Conservation (phyloP, 139 green algal species). For the Coccomyxa sp. region DNA sequence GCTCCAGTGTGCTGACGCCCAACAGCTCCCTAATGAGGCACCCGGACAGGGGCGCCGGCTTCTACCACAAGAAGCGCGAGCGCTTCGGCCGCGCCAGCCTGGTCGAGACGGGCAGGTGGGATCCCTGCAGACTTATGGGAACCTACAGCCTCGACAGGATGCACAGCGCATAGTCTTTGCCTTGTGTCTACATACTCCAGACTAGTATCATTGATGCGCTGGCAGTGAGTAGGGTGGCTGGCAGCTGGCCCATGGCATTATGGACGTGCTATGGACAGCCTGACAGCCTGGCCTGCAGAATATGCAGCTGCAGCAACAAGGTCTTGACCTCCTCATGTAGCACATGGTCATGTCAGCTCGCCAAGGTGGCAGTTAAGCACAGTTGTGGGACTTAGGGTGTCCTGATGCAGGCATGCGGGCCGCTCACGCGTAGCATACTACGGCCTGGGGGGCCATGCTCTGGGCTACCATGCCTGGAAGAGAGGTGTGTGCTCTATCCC, state of each 20-base stretch:
- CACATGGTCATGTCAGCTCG: neutral
- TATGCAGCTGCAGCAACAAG: too few species aligned
- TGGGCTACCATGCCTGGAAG: constrained; percentile 29
- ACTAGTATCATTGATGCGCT: neutral
- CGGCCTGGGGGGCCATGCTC: constrained; percentile 7
- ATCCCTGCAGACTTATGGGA: too few species aligned
- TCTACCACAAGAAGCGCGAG: constrained; percentile 25
- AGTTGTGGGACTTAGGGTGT: neutral
- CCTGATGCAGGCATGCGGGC: constrained; percentile 22
- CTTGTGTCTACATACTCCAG: neutral
- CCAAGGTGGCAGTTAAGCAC: neutral
- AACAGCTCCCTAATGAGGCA: neutral
- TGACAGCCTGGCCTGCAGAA: neutral
- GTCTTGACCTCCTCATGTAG: neutral
- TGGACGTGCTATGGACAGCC: neutral
- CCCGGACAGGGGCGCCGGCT: constrained; percentile 16
- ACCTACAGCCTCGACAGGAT: neutral
- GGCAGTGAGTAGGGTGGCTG: neutral
- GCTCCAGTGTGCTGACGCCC: neutral
- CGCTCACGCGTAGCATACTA: constrained; percentile 22
- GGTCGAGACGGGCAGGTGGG: constrained; percentile 38
- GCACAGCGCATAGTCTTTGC: neutral
- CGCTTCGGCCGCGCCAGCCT: constrained; percentile 29
- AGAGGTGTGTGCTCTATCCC: constrained; percentile 11
- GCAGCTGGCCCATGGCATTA: neutral